Base-by-base conservation (phyloP, 768 basidiomycete genomes). In the Suillus alpinus region DNA sequence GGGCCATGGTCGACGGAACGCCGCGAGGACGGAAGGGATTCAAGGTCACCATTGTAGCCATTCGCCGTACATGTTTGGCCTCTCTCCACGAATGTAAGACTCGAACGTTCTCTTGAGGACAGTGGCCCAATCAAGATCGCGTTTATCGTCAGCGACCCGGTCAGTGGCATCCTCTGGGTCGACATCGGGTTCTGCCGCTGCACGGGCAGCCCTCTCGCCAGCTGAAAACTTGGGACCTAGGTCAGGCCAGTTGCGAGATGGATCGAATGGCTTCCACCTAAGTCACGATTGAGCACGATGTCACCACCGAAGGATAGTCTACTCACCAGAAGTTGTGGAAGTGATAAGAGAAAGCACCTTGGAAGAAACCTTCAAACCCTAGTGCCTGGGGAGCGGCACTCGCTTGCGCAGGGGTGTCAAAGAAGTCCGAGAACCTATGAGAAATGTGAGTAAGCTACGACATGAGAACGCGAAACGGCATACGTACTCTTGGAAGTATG, bases 221-320 rank as follows among this genome's bases (percentile, higher is more conserved):
- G 83, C 83, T 23, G 78, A 77, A 72, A 98, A 98, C 18, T 81
- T 84, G 12, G 83, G 77, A 1, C 96, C 96, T 31, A 98, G 83
- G 70, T 98, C 96, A 2, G 96, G 96, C 86, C 88, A 98, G 71
- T 98, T 95, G n/a, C 95, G 87, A 8, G 85, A 75, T 0, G 91
- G 83, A 74, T 99, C 96, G 67, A 98, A 97, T 5, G 95, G 92
- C 64, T 90, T 88, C 96, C 96, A 97, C 95, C 95, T 95, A 65
- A 14, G 26, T 55, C 9, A 61, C 23, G 18, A 26, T 57, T 43
- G 23, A 55, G 37, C 5, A 39, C 26, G 5, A 18, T 26, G 23
- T 39, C 37, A 39, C 10, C 44, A 29, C 14, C 9, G 16, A 55
- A 55, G 23, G 10, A 29, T 18, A 58, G 58, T 50, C 3, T 7